Evolutionary conservation across 148 eudicot species (phyloP), one percentile per base, ranked within the genome.

Genomic region (Fagopyrum esculentum): DNA sequence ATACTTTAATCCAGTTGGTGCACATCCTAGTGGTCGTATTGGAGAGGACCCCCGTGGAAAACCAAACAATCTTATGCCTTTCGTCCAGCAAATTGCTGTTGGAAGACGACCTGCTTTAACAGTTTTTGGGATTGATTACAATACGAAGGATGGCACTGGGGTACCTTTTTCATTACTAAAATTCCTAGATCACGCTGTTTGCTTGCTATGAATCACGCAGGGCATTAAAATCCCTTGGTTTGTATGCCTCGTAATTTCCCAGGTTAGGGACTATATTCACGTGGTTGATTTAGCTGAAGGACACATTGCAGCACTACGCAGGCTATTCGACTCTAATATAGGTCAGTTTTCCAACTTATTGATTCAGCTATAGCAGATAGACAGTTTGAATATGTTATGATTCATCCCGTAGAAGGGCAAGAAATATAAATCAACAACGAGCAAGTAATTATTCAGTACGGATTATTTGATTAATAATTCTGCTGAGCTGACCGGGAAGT

Each of bases 1-100:
- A 80, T 95, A 92, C 84, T 95, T 95, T 79, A 95, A 95, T 79
- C 98, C 98, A 5, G 98, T 95, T 60, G 96, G 98, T 75, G 98
- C 98, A 50, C 97, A 95, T 79, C 84, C 96, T 35, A 95, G 97
- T 84, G 98, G 98, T 15, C 51, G 76, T 78, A 90, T 95, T 73
- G 98, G 98, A 44, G 98, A 95, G 79, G 98, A 92, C 84, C 98
- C 98, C 44, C 84, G 86, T 45, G 98, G 97, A 22, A 77, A 84
- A 74, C 98, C 98, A 30, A 92, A 95, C 83, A 95, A 95, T 81
- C 98, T 95, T 35, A 95, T 95, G 98, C 98, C 98, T 6, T 90
- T 78, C 80, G 87, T 95, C 73, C 98, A 95, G 78, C 98, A 95
- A 90, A 93, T 95, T 57, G 98, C 57, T 52, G 57, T 52, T 0